These are phyloP conservation scores for Gyrodon lividus DNA, from an alignment of 768 basidiomycete species.

Conservation along the genomic window DNA sequence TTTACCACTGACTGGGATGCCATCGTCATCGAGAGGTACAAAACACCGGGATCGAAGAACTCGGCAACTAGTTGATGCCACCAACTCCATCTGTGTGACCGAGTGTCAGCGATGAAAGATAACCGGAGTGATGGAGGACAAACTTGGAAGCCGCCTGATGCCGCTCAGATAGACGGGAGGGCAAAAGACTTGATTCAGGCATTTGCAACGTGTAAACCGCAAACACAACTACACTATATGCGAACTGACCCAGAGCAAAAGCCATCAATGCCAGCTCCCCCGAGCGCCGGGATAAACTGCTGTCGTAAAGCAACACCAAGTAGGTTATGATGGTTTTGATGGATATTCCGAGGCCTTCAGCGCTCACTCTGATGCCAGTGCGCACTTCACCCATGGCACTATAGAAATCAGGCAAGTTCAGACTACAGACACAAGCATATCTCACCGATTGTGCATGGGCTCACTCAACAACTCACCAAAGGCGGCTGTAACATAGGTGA, in stretches of 20 bases:
- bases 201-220: conserved; percentile 51
- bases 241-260: conserved; percentile 83
- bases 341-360: conserved; percentile 83
- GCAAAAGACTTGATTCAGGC: conserved; percentile 36
- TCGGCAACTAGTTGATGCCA: conserved; percentile 10
- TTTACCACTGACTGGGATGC: conserved; percentile 88
- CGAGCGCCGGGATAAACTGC: conserved; percentile 20
- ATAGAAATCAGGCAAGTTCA: conserved; percentile 21
- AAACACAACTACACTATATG: conserved; percentile 63
- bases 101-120: not conserved
- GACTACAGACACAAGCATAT: conserved; percentile 2
- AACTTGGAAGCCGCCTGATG: conserved; percentile 14
- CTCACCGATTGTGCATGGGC: conserved; percentile 75
- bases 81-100: not conserved
- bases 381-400: conserved; percentile 69
- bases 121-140: conserved; percentile 3
- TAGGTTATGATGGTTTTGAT: conserved; percentile 74
- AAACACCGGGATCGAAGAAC: conserved; percentile 46
- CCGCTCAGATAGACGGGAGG: conserved; percentile 25
- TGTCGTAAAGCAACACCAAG: conserved; percentile 54
- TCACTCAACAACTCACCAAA: conserved; percentile 78
- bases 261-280: conserved; percentile 66
- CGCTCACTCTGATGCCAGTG: conserved; percentile 71
- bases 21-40: conserved; percentile 76
- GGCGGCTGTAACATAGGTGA: conserved; percentile 72